Evolutionary conservation across 2,329 filamentous ascomycete species (phyloP).

Genomic region (Clarireedia paspali): DNA sequence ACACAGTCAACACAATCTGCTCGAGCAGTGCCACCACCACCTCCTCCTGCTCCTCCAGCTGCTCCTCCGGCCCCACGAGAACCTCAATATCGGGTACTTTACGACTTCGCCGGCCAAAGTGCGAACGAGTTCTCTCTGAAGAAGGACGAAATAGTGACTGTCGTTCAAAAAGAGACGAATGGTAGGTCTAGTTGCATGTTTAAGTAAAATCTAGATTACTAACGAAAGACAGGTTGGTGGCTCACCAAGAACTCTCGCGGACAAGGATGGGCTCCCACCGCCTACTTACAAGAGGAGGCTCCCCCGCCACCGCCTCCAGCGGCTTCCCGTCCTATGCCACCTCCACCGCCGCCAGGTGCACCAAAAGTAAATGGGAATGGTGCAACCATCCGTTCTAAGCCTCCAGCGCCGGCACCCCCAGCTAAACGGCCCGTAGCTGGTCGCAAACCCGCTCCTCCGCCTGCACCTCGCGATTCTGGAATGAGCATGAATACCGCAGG

Average conservation of each 20-base stretch:
- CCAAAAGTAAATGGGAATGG: slow-evolving; percentile 31
- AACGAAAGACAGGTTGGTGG: slow-evolving; percentile 74
- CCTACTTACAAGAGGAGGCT: slow-evolving; percentile 82
- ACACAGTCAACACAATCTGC: slow-evolving; percentile 29
- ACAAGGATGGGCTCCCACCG: slow-evolving; percentile 92
- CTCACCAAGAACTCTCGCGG: slow-evolving; percentile 64
- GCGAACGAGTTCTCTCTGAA: slow-evolving; percentile 77
- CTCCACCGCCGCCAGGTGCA: slow-evolving; percentile 53
- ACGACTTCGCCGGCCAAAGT: slow-evolving; percentile 81
- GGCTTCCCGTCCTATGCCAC: slow-evolving; percentile 31
- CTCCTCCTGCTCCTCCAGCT: slow-evolving; percentile 56
- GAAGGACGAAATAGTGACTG: slow-evolving; percentile 74
- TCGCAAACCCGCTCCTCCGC: slow-evolving; percentile 62
- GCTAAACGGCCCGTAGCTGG: slow-evolving; percentile 66
- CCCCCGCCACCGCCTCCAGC: slow-evolving; percentile 51
- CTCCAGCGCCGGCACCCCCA: slow-evolving; percentile 39
- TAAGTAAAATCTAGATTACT: slow-evolving; percentile 22
- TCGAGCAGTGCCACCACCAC: slow-evolving; percentile 41
- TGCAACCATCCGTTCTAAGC: slow-evolving; percentile 30
- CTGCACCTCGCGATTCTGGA: slow-evolving; percentile 62
- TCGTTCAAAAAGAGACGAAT: slow-evolving; percentile 92
- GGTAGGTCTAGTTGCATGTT: slow-evolving; percentile 49
- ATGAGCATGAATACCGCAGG: slow-evolving; percentile 49
- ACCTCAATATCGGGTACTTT: slow-evolving; percentile 80
- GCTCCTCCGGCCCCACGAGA: slow-evolving; percentile 60